Percentiles rank a stretch among this genome's conserved stretches.
Conservation (phyloP, 2,329 filamentous ascomycete genomes). For the Aspergillus latus region DNA sequence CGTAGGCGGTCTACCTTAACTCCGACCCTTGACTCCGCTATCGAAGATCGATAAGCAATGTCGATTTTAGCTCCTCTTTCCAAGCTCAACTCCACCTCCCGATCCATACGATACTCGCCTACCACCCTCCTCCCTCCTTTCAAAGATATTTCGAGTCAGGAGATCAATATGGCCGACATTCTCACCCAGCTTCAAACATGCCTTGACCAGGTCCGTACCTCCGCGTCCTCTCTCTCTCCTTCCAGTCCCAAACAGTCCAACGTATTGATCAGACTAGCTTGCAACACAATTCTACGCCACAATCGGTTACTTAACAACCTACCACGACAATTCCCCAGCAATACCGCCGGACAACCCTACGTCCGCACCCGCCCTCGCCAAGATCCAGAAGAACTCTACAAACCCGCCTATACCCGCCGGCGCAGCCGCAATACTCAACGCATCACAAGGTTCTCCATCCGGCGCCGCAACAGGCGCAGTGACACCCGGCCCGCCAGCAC, state of each 20-base stretch:
- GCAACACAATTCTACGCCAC: conserved; percentile 54
- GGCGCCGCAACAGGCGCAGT: conserved; percentile 20
- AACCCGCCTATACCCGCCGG: conserved; percentile 35
- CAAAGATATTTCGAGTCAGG: neutral
- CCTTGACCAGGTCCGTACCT: conserved; percentile 46
- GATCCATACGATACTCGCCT: neutral
- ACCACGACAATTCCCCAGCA: conserved; percentile 46
- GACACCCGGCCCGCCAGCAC: conserved; percentile 17
- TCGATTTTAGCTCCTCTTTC: neutral
- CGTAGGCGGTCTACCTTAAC: conserved; percentile 1
- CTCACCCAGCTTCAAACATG: conserved; percentile 53
- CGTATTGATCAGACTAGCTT: conserved; percentile 36
- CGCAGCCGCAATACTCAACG: conserved; percentile 18
- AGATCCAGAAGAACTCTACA: conserved; percentile 43
- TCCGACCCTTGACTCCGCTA: neutral
- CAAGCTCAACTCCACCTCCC: neutral
- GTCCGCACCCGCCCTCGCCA: conserved; percentile 41
- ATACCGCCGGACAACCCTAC: conserved; percentile 32
- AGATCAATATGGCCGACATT: conserved; percentile 43
- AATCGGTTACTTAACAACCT: conserved; percentile 49
- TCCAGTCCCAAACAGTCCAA: conserved; percentile 7
- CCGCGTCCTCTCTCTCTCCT: neutral
- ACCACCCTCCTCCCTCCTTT: neutral
- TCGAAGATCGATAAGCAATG: neutral
- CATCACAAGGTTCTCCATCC: conserved; percentile 17